Base-by-base conservation (phyloP, 1,139 yeast species). In the Geotrichum candidum region DNA sequence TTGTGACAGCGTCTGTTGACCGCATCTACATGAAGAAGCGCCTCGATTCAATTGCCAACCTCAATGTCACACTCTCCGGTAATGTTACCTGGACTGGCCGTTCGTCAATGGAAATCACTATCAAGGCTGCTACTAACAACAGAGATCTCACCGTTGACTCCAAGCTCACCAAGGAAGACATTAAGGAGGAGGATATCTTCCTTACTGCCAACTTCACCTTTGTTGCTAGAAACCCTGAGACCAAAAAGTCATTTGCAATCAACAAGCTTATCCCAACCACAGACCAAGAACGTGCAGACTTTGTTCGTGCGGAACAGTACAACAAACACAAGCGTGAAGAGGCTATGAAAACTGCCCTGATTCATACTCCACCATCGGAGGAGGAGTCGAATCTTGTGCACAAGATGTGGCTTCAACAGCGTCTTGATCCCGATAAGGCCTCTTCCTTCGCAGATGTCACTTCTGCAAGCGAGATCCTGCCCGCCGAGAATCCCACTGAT, bases 1-100 rank as follows among this genome's bases (percentile, higher is more conserved):
- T 90, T 71, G 97, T 90, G 46, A 92, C 97, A 15, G 97, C 97
- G 1, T 87, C 95, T 18, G 97, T 92, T 48, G 97, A 92, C 75
- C 80, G 97, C 65, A 89, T 92, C 68, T 89, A 89, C 73, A 87
- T 92, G 85, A 84, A 90, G 65, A 88, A 88, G 72, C 86, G 90
- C 66, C 84, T 91, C 54, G 96, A 90, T 70, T 90, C 87, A 69
- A 85, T 91, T 65, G 80, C 81, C 63, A 84, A 85, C 66, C 87
- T 82, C 75, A 90, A 90, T 73, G 87, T 92, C 69, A 81, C 90
- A 33, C 77, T 92, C 65, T 91, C 95, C 45, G 98, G 98, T 18
- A 80, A 86, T 56, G 97, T 90, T 51, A 87, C 96, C 15, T 92
- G 96, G 91, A 90, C 97, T 0, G 98, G 98, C 61, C 80, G 89